Evolutionary conservation across 1,139 yeast genomes (phyloP).

Genomic region (Blastobotrys aristatus): DNA sequence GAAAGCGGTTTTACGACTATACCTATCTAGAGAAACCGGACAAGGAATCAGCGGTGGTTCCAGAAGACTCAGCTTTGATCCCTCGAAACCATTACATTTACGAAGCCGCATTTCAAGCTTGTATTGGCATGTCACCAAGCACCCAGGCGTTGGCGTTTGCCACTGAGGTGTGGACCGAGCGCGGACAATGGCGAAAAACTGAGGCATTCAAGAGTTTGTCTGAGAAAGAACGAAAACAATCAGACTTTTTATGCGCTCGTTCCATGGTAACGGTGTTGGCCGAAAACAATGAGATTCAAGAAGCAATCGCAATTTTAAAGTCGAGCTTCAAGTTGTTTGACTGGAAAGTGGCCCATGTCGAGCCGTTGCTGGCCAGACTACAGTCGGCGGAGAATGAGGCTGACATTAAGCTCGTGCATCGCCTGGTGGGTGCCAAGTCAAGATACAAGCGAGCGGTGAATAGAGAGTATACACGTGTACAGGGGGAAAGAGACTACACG

Average conservation of each 20-base stretch:
- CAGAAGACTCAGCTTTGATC: constrained; percentile 18
- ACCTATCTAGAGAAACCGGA: constrained; percentile 37
- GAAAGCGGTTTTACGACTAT: constrained; percentile 44
- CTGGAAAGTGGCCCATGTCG: constrained; percentile 48
- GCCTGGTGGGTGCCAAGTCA: constrained; percentile 7
- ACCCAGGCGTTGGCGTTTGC: constrained; percentile 54
- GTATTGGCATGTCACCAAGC: constrained; percentile 37
- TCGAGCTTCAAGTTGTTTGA: constrained; percentile 64
- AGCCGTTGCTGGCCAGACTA: constrained; percentile 29
- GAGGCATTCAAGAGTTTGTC: constrained; percentile 42
- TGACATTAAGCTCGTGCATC: constrained; percentile 1
- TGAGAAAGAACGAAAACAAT: constrained; percentile 39
- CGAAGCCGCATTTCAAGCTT: constrained; percentile 60
- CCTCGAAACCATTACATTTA: constrained; percentile 53
- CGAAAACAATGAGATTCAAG: constrained; percentile 50
- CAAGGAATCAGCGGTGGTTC: neutral
- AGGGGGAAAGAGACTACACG: constrained; percentile 10
- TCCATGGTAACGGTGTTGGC: constrained; percentile 55
- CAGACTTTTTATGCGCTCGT: constrained; percentile 67
- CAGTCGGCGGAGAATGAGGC: constrained; percentile 39
- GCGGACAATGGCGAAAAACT: constrained; percentile 68
- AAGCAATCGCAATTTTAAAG: constrained; percentile 63
- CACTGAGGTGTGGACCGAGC: constrained; percentile 63
- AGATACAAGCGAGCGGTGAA: neutral
- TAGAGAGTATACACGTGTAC: constrained; percentile 8